Conservation (phyloP, 257 asterid species). For the Cinchona pubescens region DNA sequence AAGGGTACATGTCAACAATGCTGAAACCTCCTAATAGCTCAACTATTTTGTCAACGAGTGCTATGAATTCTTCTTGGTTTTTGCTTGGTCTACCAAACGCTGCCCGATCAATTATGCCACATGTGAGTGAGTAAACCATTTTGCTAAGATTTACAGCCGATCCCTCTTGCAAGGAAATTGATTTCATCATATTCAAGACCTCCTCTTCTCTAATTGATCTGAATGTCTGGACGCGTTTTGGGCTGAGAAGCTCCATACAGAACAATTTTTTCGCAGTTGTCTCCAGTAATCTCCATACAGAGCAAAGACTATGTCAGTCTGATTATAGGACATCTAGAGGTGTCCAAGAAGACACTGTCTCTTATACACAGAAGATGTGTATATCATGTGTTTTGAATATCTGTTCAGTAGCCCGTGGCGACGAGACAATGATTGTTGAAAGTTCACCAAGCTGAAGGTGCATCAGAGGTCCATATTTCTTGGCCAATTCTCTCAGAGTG, state of each 20-base stretch:
- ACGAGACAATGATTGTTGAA: background rate
- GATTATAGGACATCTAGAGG: background rate
- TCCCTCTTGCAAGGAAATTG: background rate
- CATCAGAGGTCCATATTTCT: constrained; percentile 10
- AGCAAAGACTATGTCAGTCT: background rate
- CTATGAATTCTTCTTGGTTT: constrained; percentile 4
- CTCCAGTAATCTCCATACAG: constrained; percentile 8
- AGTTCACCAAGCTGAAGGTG: constrained; percentile 9
- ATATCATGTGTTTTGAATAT: background rate
- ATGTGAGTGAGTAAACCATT: background rate
- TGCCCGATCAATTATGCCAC: background rate
- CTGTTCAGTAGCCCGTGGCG: background rate
- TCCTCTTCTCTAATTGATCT: constrained; percentile 7
- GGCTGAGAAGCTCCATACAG: background rate
- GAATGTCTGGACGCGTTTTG: background rate
- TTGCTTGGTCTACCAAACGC: constrained; percentile 10
- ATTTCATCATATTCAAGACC: background rate
- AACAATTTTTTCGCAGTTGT: background rate
- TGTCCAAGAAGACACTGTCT: too few species aligned
- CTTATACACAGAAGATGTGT: too few species aligned
- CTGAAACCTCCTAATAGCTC: background rate
- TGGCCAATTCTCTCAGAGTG: background rate
- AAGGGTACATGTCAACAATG: background rate
- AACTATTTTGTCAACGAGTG: background rate
- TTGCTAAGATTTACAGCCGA: constrained; percentile 7